These are phyloP conservation scores for Hypocreales sp. DNA, from an alignment of 2,329 filamentous ascomycete genomes.

Conservation along the genomic window DNA sequence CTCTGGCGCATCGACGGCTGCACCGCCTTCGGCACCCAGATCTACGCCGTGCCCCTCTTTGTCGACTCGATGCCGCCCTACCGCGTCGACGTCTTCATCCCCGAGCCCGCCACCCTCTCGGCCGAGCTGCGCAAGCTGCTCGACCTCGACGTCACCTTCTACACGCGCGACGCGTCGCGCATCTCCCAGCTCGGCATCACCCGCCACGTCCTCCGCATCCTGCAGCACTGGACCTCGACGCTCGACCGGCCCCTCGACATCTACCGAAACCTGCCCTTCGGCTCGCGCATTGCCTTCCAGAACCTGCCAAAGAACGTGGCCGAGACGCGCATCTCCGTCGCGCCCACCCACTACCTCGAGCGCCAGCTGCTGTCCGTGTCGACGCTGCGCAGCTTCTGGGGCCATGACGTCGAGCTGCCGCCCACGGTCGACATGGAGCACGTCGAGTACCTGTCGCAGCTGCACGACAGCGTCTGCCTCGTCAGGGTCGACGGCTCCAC, in stretches of 20 bases:
- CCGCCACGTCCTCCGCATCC: constrained; percentile 34
- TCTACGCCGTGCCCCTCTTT: constrained; percentile 39
- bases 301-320: constrained; percentile 30
- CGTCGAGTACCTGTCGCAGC: constrained; percentile 33
- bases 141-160: constrained; percentile 33
- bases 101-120: constrained; percentile 28
- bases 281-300: constrained; percentile 39
- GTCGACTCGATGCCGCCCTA: constrained; percentile 28
- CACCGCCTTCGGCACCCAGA: constrained; percentile 40
- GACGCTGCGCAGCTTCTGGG: constrained; percentile 28
- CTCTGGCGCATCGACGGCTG: constrained; percentile 45
- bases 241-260: constrained; percentile 13
- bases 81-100: constrained; percentile 42
- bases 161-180: constrained; percentile 33
- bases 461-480: constrained; percentile 44
- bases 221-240: constrained; percentile 32
- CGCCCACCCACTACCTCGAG: constrained; percentile 36
- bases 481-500: constrained; percentile 25
- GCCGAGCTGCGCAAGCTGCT: constrained; percentile 27
- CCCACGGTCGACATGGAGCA: constrained; percentile 30
- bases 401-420: constrained; percentile 23
- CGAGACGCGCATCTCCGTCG: constrained; percentile 29
- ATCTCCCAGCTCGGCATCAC: constrained; percentile 34
- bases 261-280: constrained; percentile 37
- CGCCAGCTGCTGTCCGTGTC: constrained; percentile 29